Evolutionary conservation across 306 rosid genomes (phyloP), one percentile per base, ranked within the genome.

Genomic region (Medicago arabica): DNA sequence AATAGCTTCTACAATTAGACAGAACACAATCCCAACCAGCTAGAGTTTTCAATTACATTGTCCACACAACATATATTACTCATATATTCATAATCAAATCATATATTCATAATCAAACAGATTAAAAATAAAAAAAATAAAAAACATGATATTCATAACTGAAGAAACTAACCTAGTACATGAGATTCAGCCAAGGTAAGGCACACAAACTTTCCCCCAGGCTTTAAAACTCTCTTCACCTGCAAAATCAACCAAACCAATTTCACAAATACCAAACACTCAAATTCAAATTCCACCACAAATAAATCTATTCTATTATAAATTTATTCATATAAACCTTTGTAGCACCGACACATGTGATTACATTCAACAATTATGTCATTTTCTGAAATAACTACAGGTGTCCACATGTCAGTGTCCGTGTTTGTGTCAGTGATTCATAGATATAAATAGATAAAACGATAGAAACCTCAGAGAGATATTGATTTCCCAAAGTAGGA

Each of bases 111-210:
- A 38, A 44, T 47, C 50, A 23, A 55, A 31, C 15, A 39, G 31
- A 4, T 43, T 10, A 43, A 40, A 31, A 47, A 68, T 61, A 5
- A n/a, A n/a, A n/a, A n/a, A n/a, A n/a, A n/a, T n/a, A n/a, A n/a
- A n/a, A n/a, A n/a, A 12, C 14, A 28, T 28, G 31, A 28, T 28
- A 28, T 28, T 28, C 31, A 28, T 43, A 23, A 8, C 11, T 9
- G 9, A n/a, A 55, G 77, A 81, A 46, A 10, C 74, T 68, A 87
- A 95, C 98, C 91, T 14, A 95, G 76, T 79, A 95, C 98, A 78
- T 87, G 96, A 72, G 96, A 83, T 78, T 93, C 98, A 8, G 96
- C 92, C 83, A 93, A 82, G 43, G 98, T 91, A 68, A 93, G 98
- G 73, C 98, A 93, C 82, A 93, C 81, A 79, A 83, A 93, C 73